A percentile compares a stretch with the other conserved stretches of the same genome.
Evolutionary conservation across 345 rosid species (phyloP).

Genomic region (Mangifera indica): DNA sequence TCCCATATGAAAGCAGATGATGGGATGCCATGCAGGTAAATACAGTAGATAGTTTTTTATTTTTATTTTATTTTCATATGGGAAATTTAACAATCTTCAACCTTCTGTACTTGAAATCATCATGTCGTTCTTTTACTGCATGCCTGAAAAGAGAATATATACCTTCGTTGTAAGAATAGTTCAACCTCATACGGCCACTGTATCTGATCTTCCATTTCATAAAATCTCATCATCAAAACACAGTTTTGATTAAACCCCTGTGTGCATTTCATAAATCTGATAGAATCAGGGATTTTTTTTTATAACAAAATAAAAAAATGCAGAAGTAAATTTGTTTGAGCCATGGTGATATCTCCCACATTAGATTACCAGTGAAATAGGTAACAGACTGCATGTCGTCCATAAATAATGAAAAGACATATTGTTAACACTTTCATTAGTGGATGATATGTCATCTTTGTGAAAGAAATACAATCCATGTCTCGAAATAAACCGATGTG

Average conservation of each 20-base stretch:
- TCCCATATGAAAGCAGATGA: background rate
- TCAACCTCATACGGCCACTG: too few relatives aligned
- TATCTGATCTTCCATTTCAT: too few relatives aligned
- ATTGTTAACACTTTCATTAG: background rate
- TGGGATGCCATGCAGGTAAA: background rate
- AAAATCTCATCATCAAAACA: too few relatives aligned
- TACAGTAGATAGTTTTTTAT: background rate
- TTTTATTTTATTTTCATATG: background rate
- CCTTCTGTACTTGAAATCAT: background rate
- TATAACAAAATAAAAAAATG: too few relatives aligned
- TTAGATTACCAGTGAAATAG: too few relatives aligned
- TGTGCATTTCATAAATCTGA: too few relatives aligned
- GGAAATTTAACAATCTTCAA: background rate
- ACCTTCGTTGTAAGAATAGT: too few relatives aligned
- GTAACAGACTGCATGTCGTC: background rate
- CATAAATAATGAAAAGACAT: background rate
- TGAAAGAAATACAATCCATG: background rate
- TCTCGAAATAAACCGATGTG: background rate
- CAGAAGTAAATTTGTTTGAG: too few relatives aligned
- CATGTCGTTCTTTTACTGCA: background rate
- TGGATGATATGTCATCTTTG: background rate
- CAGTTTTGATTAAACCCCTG: too few relatives aligned
- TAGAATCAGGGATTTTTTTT: too few relatives aligned
- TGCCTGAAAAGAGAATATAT: background rate
- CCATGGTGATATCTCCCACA: too few relatives aligned